Evolutionary conservation across 2,329 filamentous ascomycete species (phyloP), one percentile per base, ranked within the genome.

Genomic region (Fusarium coicis): DNA sequence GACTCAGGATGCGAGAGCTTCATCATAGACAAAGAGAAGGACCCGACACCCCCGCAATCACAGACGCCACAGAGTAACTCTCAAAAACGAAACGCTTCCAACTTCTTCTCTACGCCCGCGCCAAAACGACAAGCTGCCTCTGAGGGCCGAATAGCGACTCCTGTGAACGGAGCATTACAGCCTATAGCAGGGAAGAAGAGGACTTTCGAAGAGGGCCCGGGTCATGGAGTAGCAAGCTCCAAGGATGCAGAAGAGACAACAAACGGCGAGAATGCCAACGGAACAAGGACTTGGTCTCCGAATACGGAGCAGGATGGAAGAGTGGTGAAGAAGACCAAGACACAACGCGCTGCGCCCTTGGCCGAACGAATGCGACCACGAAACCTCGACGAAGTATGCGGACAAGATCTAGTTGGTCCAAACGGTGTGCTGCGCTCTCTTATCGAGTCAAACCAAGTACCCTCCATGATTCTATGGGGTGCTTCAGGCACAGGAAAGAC

Each of bases 381-480:
- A 63, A 93, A 88, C 2, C 87, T 99, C 12, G 93, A 98, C 78
- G 92, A 97, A 21, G 93, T 98, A 7, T 95, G 88, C 73, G 96
- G 96, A 1, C 96, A 99, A 83, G 94, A 97, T 49, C 89, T 99
- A 1, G 95, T 99, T 4, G 96, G 95, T 0, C 89, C 90, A 0
- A 85, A 90, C 37, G 96, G 96, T n/a, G 90, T 98, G 10, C 86
- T 99, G 47, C 91, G 96, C 8, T 91, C 92, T 36, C 87, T 98
- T 66, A 97, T 99, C 74, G 93, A 97, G 78, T 88, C 92, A 66
- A 92, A 96, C 77, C 89, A 93, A 10, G 91, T 98, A 37, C 96
- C 96, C 0, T 97, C 94, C 19, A 97, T 99, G 94, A 95, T 99
- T 44, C 86, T 99, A 19, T 99, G 96, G 93, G 93, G 93, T 37